Evolutionary conservation across 805 yeast species (phyloP).

Genomic region (Hanseniaspora valbyensis): DNA sequence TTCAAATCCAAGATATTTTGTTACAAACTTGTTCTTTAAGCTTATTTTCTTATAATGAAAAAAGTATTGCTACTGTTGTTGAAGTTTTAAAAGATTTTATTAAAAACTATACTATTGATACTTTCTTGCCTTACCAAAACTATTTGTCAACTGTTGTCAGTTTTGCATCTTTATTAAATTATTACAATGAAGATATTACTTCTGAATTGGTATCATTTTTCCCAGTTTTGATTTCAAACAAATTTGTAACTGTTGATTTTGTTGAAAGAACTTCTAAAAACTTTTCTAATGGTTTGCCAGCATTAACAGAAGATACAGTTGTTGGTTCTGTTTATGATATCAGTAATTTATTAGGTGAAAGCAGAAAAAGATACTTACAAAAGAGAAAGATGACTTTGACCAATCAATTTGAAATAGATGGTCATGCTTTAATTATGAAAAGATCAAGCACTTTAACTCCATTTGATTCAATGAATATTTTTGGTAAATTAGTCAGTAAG

Average conservation of each 20-base stretch:
- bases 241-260: slow-evolving; percentile 36
- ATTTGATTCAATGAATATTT: slow-evolving; percentile 12
- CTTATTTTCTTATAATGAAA: slow-evolving; percentile 35
- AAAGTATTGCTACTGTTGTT: slow-evolving; percentile 36
- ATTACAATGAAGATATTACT: slow-evolving; percentile 27
- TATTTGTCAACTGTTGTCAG: slow-evolving; percentile 44
- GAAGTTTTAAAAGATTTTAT: slow-evolving; percentile 42
- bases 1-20: slow-evolving; percentile 36
- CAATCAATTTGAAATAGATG: neutral
- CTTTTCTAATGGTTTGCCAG: slow-evolving; percentile 56
- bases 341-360: slow-evolving; percentile 57
- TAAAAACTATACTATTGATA: slow-evolving; percentile 33
- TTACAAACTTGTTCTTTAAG: slow-evolving; percentile 46
- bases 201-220: slow-evolving; percentile 32
- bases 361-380: slow-evolving; percentile 18
- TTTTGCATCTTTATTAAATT: slow-evolving; percentile 45
- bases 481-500: neutral
- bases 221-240: slow-evolving; percentile 48
- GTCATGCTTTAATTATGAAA: neutral
- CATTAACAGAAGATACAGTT: slow-evolving; percentile 67
- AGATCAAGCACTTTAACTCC: slow-evolving; percentile 3
- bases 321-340: slow-evolving; percentile 77
- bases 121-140: slow-evolving; percentile 40
- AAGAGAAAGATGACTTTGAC: slow-evolving; percentile 13
- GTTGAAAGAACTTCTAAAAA: slow-evolving; percentile 45